phyloP scores from a whole-genome alignment of 768 basidiomycete species.

The Calvatia gigantea region DNA sequence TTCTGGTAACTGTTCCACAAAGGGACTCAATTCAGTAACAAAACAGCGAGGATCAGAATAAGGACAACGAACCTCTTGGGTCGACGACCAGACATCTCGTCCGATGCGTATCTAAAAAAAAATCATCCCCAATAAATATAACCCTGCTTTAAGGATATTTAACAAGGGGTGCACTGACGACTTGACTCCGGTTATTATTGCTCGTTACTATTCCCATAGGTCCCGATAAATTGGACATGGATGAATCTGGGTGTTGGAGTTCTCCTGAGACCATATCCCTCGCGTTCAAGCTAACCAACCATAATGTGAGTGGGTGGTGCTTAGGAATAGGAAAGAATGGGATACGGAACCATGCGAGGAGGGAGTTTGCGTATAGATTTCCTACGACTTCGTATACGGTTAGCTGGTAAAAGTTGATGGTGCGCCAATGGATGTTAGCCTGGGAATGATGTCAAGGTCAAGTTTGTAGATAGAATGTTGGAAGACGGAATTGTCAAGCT shows the following conservation, averaged over 20 bases:
- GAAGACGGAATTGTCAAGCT: too few species aligned
- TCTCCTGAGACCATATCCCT: slow-evolving; percentile 11
- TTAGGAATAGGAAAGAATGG: too few species aligned
- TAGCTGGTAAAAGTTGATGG: slow-evolving; percentile 10
- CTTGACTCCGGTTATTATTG: too few species aligned
- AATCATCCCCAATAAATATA: too few species aligned
- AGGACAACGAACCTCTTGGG: too few species aligned
- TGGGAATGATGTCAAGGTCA: background rate
- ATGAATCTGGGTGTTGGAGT: background rate
- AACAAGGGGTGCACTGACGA: too few species aligned
- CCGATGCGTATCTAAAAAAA: too few species aligned
- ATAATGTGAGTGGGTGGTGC: background rate
- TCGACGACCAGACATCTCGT: too few species aligned
- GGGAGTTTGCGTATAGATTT: slow-evolving; percentile 8
- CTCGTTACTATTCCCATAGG: background rate
- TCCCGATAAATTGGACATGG: background rate
- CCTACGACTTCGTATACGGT: slow-evolving; percentile 7
- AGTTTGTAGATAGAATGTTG: background rate
- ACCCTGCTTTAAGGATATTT: too few species aligned
- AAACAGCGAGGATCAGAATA: too few species aligned
- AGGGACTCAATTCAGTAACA: too few species aligned
- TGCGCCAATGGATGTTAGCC: background rate
- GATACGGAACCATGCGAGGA: slow-evolving; percentile 10
- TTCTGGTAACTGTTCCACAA: too few species aligned
- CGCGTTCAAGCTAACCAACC: slow-evolving; percentile 2